A percentile compares a stretch with the other conserved stretches of the same genome.
Evolutionary conservation across 768 basidiomycete species (phyloP).

Genomic region (Russula brevipes): DNA sequence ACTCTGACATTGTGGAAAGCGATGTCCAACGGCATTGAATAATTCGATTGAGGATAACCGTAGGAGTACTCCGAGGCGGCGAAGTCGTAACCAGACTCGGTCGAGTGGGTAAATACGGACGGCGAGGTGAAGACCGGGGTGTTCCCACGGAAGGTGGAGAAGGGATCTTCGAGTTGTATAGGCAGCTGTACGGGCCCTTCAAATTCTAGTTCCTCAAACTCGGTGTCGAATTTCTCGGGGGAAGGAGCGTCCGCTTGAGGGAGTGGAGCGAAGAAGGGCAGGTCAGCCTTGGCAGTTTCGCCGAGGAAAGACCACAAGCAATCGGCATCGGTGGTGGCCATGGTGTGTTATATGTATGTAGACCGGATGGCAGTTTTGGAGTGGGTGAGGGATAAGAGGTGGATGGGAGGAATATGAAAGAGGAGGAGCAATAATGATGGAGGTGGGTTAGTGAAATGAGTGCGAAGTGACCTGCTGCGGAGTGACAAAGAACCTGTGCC

Average conservation of each 20-base stretch:
- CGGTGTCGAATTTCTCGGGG: conserved; percentile 78
- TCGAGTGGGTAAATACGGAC: conserved; percentile 73
- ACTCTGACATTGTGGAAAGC: conserved; percentile 62
- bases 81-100: conserved; percentile 68
- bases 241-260: conserved; percentile 71
- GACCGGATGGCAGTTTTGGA: neutral
- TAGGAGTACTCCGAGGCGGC: conserved; percentile 47
- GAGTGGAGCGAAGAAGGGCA: conserved; percentile 18
- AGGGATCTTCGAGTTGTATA: conserved; percentile 51
- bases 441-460: conserved; percentile 3
- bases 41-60: conserved; percentile 49
- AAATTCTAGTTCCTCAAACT: conserved; percentile 63
- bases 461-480: conserved; percentile 18
- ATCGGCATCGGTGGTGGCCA: conserved; percentile 1
- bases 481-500: conserved; percentile 5
- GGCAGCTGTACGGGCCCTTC: conserved; percentile 54
- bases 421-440: neutral
- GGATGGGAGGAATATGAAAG: conserved; percentile 3
- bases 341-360: conserved; percentile 14
- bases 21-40: conserved; percentile 50
- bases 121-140: conserved; percentile 64
- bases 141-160: conserved; percentile 57
- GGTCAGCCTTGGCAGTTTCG: conserved; percentile 8
- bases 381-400: conserved; percentile 7
- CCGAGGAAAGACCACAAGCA: conserved; percentile 5